phyloP scores from a whole-genome alignment of 306 rosid species.

The Pterocarpus santalinus region DNA sequence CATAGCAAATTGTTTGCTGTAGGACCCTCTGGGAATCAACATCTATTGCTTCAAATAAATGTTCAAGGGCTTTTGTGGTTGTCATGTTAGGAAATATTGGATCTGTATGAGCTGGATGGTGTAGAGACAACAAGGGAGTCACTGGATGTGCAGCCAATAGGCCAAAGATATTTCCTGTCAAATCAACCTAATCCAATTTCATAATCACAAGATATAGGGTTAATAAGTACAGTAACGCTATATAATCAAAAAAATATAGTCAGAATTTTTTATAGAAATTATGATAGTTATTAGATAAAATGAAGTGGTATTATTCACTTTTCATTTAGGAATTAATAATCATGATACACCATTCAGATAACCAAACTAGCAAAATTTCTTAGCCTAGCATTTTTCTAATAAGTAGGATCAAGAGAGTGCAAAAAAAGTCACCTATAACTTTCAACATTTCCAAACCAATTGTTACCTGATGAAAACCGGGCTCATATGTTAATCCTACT shows the following conservation, averaged over 20 bases:
- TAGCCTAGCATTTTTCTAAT: too few species aligned
- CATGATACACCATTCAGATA: too few species aligned
- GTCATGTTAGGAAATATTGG: slow-evolving; percentile 85
- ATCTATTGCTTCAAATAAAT: slow-evolving; percentile 62
- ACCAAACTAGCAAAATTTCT: too few species aligned
- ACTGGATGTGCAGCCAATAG: slow-evolving; percentile 82
- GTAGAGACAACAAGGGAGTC: slow-evolving; percentile 75
- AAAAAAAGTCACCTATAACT: not conserved
- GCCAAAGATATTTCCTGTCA: slow-evolving; percentile 74
- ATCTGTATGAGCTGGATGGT: slow-evolving; percentile 60
- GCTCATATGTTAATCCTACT: slow-evolving; percentile 71
- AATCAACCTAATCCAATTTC: slow-evolving; percentile 65
- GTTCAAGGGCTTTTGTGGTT: slow-evolving; percentile 57
- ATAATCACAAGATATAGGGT: slow-evolving; percentile 10
- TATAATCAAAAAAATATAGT: too few species aligned
- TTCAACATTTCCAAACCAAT: not conserved
- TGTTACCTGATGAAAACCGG: slow-evolving; percentile 91
- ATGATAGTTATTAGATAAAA: too few species aligned
- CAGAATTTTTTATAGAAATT: not conserved
- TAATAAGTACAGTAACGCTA: not conserved
- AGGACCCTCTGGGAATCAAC: slow-evolving; percentile 74
- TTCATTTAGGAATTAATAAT: too few species aligned
- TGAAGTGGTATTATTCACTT: too few species aligned
- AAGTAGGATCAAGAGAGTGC: not conserved
- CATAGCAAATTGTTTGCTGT: slow-evolving; percentile 85